A percentile compares a stretch with the other conserved stretches of the same genome.
These are phyloP conservation scores for Gracilariopsis chorda DNA, from an alignment of 23 red algal species.

Conservation along the genomic window DNA sequence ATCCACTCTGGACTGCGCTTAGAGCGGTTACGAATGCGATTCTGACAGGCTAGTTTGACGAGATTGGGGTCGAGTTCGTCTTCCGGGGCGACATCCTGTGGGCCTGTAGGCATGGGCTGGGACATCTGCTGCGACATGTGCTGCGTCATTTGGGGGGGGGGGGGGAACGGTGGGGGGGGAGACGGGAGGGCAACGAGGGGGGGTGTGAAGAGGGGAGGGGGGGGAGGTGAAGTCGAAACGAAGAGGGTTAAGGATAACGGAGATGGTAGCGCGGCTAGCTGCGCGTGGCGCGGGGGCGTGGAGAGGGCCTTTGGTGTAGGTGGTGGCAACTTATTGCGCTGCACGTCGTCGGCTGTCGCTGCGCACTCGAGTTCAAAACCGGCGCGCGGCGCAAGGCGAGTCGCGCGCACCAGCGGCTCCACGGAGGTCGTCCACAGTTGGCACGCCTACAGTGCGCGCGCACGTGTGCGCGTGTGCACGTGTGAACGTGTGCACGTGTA, in stretches of 20 bases:
- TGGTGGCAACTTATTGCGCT: too few relatives aligned
- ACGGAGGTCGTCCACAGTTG: not conserved
- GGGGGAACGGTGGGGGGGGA: not conserved
- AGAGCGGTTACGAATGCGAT: conserved; percentile 53
- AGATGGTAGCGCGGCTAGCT: not conserved
- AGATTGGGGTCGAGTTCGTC: conserved; percentile 35
- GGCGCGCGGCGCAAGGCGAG: not conserved
- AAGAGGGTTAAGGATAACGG: not conserved
- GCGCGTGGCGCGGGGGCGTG: not conserved
- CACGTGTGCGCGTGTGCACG: not conserved
- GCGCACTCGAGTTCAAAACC: too few relatives aligned
- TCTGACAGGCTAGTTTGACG: conserved; percentile 33
- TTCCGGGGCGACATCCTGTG: not conserved
- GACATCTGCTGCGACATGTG: not conserved
- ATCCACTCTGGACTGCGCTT: conserved; percentile 59
- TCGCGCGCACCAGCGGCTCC: not conserved
- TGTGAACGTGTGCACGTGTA: not conserved
- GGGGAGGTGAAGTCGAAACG: too few relatives aligned
- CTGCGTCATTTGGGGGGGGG: not conserved
- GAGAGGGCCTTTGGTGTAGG: not conserved
- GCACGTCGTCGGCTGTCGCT: not conserved
- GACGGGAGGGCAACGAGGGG: not conserved
- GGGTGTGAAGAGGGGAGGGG: not conserved
- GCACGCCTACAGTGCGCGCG: not conserved
- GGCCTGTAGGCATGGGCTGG: not conserved